Conservation (phyloP, 306 rosid species). For the Vigna mungo region DNA sequence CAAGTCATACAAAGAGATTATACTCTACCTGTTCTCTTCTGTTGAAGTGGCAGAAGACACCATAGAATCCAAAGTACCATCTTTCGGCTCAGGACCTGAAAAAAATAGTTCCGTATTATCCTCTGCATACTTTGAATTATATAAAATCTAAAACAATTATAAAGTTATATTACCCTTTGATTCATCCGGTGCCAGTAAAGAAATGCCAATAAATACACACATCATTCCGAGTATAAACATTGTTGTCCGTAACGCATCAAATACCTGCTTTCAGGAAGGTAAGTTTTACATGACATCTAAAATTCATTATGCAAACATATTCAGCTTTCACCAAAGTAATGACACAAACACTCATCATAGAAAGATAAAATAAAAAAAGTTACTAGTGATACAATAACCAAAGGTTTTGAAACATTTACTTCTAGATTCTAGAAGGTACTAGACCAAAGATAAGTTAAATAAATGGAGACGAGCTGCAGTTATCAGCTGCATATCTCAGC, state of each 20-base stretch:
- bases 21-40: slow-evolving; percentile 71
- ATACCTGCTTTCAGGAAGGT: slow-evolving; percentile 71
- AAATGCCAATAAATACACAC: slow-evolving; percentile 92
- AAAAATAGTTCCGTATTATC: slow-evolving; percentile 41
- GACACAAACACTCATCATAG: slow-evolving; percentile 1
- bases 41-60: slow-evolving; percentile 67
- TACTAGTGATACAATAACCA: neutral
- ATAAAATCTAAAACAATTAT: slow-evolving; percentile 28
- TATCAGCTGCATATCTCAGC: slow-evolving; percentile 33
- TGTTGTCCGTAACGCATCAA: slow-evolving; percentile 87
- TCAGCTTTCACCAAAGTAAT: slow-evolving; percentile 31
- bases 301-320: slow-evolving; percentile 23
- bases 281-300: slow-evolving; percentile 40
- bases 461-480: neutral
- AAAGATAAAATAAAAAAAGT: neutral
- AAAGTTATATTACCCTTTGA: slow-evolving; percentile 69
- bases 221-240: slow-evolving; percentile 92
- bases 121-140: slow-evolving; percentile 29
- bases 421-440: slow-evolving; percentile 21
- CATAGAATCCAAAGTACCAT: slow-evolving; percentile 62
- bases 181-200: slow-evolving; percentile 96
- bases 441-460: neutral
- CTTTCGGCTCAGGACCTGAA: slow-evolving; percentile 79
- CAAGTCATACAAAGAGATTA: neutral
- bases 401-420: slow-evolving; percentile 2